phyloP scores from a whole-genome alignment of 768 basidiomycete genomes.

The Thelephora aurantiotincta region DNA sequence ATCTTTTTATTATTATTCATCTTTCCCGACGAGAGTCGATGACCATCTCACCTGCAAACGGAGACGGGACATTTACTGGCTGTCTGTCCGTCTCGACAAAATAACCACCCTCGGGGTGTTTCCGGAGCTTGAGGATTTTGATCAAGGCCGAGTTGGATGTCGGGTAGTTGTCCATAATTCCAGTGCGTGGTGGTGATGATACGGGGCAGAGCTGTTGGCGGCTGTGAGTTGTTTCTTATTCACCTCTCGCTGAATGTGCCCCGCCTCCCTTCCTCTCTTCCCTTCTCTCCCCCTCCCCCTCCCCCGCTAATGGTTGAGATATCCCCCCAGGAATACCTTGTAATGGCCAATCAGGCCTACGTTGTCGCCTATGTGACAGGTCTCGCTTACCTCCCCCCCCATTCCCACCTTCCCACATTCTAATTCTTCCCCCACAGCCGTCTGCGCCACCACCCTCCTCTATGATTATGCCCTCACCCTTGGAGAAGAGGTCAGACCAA shows the following conservation, averaged over 20 bases:
- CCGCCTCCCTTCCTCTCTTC: neutral
- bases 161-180: slow-evolving; percentile 8
- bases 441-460: slow-evolving; percentile 10
- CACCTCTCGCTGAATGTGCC: neutral
- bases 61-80: slow-evolving; percentile 15
- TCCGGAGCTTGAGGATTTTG: slow-evolving; percentile 13
- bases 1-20: slow-evolving; percentile 4
- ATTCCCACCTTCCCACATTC: too few relatives aligned
- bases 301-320: neutral
- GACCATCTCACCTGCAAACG: slow-evolving; percentile 17
- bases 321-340: neutral
- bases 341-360: neutral
- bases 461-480: slow-evolving; percentile 16
- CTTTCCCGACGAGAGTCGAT: neutral
- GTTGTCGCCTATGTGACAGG: neutral
- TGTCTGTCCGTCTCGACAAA: slow-evolving; percentile 23
- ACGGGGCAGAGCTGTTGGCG: neutral
- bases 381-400: too few relatives aligned
- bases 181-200: neutral
- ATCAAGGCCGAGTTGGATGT: slow-evolving; percentile 16
- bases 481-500: slow-evolving; percentile 10
- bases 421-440: neutral
- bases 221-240: neutral
- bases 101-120: slow-evolving; percentile 20
- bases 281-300: neutral